Base-by-base conservation (phyloP, 2,329 filamentous ascomycete genomes). In the Coniochaeta sp. region DNA sequence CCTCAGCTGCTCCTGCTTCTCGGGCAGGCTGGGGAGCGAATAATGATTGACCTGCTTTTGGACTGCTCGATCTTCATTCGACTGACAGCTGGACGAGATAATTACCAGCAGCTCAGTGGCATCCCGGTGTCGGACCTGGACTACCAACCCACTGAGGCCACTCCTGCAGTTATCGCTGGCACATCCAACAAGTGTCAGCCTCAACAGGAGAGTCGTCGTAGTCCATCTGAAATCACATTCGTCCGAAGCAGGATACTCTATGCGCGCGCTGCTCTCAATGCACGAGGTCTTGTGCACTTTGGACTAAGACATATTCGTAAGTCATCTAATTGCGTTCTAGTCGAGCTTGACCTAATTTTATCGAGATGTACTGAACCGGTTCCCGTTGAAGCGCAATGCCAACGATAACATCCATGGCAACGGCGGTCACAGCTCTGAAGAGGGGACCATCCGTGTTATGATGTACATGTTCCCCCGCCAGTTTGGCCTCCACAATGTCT, bases 401-500 rank as follows among this genome's bases (percentile, higher is more conserved):
- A 57, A 65, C 26, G 60, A 40, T 5, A 56, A 59, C 44, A 44
- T 55, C 3, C 40, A 59, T 5, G 50, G 42, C 0, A 54, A 57
- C 4, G 61, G 62, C 4, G 40, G 14, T 32, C 1, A 6, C 5
- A 55, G 19, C n/a, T 75, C 83, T 66, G 67, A 77, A 1, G 69
- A 73, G 14, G 82, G 88, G 63, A 89, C 86, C 0, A 69, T 86
- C 12, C 90, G 89, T 65, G 74, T 96, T 22, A 85, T 96, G 83
- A 95, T 93, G 79, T 93, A 98, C 72, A 87, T 99, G 1, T 99
- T 99, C 66, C 95, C 95, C 34, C 82, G 88, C 12, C 93, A 98
- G 68, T 98, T 96, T 69, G 85, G 85, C 16, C 77, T 99, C 3
- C 91, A 96, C 69, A 99, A 98, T 72, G 91, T 89, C n/a, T 97